Evolutionary conservation across 148 eudicot genomes (phyloP), one percentile per base, ranked within the genome.

Genomic region (Nyssa sinensis): DNA sequence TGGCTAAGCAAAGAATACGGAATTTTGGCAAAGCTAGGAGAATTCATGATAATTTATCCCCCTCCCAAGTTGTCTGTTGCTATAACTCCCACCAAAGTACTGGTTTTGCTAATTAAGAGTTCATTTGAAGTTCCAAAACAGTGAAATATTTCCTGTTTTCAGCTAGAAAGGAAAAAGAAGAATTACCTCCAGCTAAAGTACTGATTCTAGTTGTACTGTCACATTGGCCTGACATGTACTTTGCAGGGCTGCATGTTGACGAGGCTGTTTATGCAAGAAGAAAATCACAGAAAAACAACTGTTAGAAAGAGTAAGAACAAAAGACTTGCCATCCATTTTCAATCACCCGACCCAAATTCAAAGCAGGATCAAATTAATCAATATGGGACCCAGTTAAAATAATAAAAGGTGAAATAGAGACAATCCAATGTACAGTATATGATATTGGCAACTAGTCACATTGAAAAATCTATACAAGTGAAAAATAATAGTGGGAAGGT

Each of bases 171-270:
- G 12, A 19, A 23, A 70, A 65, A 49, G 17, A 33, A 34, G 29
- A 53, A 67, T 72, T 84, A 87, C 90, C 90, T 80, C 90, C 90
- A 55, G 81, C 67, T 65, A 87, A 33, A 34, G 78, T 77, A 59
- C 78, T 82, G 51, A 85, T 39, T 81, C 84, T 77, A 2, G 85
- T 72, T 39, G 77, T 69, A 74, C 85, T 85, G 21, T 83, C 81
- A 73, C 91, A 87, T 67, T 79, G 37, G 69, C 88, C 88, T 25
- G 80, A 71, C 47, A 86, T 33, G 79, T 81, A 86, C 68, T 75
- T 79, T 33, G 78, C 60, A 58, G 80, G 72, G 70, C 62, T 77
- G 71, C 89, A 86, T 33, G 74, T 7, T 33, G 69, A 61, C 23
- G 82, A 75, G 4, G 67, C 88, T 85, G 81, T 67, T 61, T 25